phyloP scores from a whole-genome alignment of 2,329 filamentous ascomycete species.

The Penicillium polonicum region DNA sequence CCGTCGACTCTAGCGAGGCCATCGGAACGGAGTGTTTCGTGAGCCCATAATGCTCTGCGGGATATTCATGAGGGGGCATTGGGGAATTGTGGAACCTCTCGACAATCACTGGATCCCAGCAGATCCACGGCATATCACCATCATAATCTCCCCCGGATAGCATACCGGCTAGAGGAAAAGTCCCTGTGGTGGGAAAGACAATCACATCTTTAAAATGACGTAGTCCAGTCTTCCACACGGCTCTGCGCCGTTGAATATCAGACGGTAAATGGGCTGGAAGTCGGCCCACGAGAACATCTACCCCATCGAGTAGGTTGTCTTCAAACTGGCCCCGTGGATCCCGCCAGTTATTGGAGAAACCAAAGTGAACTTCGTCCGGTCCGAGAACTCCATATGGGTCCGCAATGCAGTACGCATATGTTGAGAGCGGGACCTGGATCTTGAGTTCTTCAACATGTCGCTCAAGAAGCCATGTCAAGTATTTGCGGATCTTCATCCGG shows the following conservation, averaged over 20 bases:
- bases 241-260: constrained; percentile 57
- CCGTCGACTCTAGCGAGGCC: constrained; percentile 37
- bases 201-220: constrained; percentile 57
- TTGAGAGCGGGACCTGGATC: constrained; percentile 52
- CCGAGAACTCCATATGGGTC: constrained; percentile 54
- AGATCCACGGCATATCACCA: constrained; percentile 61
- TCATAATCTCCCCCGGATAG: constrained; percentile 66
- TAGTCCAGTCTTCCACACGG: constrained; percentile 52
- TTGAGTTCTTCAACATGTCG: constrained; percentile 48
- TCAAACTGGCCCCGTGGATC: constrained; percentile 38
- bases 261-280: constrained; percentile 58
- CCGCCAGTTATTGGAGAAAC: constrained; percentile 51
- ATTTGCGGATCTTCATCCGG: constrained; percentile 39
- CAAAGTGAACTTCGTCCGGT: constrained; percentile 56
- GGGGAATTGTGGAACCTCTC: constrained; percentile 54
- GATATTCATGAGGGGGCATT: constrained; percentile 38
- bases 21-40: constrained; percentile 45
- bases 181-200: constrained; percentile 55
- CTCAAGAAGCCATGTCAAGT: constrained; percentile 43
- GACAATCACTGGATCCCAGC: constrained; percentile 58
- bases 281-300: constrained; percentile 56
- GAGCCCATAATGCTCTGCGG: constrained; percentile 50
- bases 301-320: constrained; percentile 47
- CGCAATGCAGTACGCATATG: constrained; percentile 56
- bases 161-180: constrained; percentile 56